Evolutionary conservation across 352 stramenopile genomes (phyloP).

Genomic region (Globisporangium nodosum): DNA sequence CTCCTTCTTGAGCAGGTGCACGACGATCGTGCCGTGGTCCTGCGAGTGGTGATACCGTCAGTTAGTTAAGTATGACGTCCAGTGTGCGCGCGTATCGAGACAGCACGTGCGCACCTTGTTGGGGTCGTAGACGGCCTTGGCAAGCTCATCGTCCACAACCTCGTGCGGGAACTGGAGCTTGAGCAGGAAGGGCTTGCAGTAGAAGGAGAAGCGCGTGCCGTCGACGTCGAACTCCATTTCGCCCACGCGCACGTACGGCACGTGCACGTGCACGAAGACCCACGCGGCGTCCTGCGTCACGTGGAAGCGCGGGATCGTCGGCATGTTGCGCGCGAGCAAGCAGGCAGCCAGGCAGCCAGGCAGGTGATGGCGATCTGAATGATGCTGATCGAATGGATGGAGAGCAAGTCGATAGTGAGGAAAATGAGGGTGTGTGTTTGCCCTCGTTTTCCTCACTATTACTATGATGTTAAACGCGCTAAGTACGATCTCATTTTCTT

Average conservation of each 20-base stretch:
- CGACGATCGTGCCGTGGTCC: constrained; percentile 90
- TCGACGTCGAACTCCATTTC: constrained; percentile 92
- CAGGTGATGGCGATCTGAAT: too few species aligned
- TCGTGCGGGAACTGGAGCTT: constrained; percentile 92
- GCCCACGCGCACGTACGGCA: constrained; percentile 88
- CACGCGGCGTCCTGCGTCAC: constrained; percentile 79
- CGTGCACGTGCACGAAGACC: constrained; percentile 85
- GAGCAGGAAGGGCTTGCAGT: constrained; percentile 97
- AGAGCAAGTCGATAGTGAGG: not conserved
- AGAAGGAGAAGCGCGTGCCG: constrained; percentile 90
- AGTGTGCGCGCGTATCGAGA: not conserved
- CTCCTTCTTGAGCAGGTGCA: constrained; percentile 89
- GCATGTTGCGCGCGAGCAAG: constrained; percentile 27
- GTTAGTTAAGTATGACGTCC: not conserved
- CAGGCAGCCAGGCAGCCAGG: too few species aligned
- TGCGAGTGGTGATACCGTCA: constrained; percentile 14
- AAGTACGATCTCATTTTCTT: not conserved
- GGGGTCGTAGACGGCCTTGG: constrained; percentile 89
- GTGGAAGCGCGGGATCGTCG: constrained; percentile 75
- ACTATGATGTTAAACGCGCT: not conserved
- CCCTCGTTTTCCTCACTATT: not conserved
- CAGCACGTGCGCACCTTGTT: constrained; percentile 48
- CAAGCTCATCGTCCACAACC: constrained; percentile 86
- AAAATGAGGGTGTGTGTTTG: not conserved
- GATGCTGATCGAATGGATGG: not conserved